Base-by-base conservation (phyloP, 2,329 filamentous ascomycete genomes). In the Aspergillus unguis region DNA sequence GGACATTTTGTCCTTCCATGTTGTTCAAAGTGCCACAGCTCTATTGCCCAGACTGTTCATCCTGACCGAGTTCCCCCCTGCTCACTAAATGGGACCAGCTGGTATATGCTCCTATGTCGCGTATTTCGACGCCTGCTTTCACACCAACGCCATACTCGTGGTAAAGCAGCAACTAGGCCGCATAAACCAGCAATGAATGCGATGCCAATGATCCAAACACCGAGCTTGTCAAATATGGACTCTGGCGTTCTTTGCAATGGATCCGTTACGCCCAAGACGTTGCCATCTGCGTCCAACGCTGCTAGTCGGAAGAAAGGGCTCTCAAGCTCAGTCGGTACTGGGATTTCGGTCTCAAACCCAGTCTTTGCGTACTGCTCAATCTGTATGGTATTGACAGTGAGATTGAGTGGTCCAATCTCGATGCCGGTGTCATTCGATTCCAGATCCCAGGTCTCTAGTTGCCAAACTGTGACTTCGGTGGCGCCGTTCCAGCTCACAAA, bases 401-500 rank as follows among this genome's bases (percentile, higher is more conserved):
- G 43, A 5, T 50, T 44, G 32, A 61, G 68, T 17, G 17, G 17
- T 17, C 17, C 17, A 17, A 17, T 17, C 6, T 57, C 38, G 17
- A 44, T 28, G 9, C 54, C 32, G 6, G 51, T n/a, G 28, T 58
- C 50, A 8, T 48, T 44, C 2, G 47, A 41, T 5, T 50, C 51
- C 1, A 50, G 47, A 17, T 54, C 51, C 52, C 58, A 63, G 2
- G 52, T 53, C 35, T 65, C 59, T 27, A 73, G 62, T 29, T 60
- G 46, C 67, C 67, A 71, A 10, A 53, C 48, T 1, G 47, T 57
- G 11, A 71, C 65, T 49, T 71, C 68, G 0, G 69, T 71, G 1
- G 69, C 69, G 28, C 69, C 69, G 38, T 71, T 71, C 69, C 69
- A 71, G 49, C 68, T 71, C 29, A 70, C 67, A 37, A 59, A 66